phyloP scores from a whole-genome alignment of 78 protist genomes.

The Speleostelium caveatum region DNA sequence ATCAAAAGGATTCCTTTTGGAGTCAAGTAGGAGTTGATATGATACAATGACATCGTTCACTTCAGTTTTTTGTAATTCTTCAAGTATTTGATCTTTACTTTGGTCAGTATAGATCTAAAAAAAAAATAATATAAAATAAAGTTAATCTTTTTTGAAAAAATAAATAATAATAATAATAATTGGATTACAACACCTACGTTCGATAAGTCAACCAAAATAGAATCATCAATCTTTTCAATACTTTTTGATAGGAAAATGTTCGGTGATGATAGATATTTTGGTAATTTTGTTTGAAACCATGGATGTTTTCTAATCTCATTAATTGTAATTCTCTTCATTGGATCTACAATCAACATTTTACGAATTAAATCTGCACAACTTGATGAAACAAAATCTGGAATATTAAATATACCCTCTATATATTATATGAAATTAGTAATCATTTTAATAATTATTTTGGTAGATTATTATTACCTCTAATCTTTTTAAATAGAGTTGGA shows the following conservation, averaged over 20 bases:
- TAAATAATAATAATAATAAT: neutral
- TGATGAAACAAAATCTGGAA: slow-evolving; percentile 90
- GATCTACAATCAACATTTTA: slow-evolving; percentile 97
- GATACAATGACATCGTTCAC: slow-evolving; percentile 60
- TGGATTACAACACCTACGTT: slow-evolving; percentile 1
- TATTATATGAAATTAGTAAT: neutral
- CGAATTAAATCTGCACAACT: slow-evolving; percentile 91
- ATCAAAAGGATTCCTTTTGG: slow-evolving; percentile 39
- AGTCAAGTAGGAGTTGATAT: slow-evolving; percentile 62
- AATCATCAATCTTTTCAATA: slow-evolving; percentile 37
- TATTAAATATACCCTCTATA: slow-evolving; percentile 86
- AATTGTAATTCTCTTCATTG: slow-evolving; percentile 94
- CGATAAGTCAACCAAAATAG: slow-evolving; percentile 39
- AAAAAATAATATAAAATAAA: neutral
- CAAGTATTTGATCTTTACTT: slow-evolving; percentile 28
- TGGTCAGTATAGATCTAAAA: slow-evolving; percentile 14
- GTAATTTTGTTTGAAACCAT: slow-evolving; percentile 92
- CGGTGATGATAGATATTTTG: slow-evolving; percentile 85
- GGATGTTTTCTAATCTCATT: slow-evolving; percentile 91
- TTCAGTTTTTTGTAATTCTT: slow-evolving; percentile 48
- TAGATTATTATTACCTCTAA: too few relatives aligned
- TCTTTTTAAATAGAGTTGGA: slow-evolving; percentile 96
- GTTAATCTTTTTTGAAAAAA: neutral
- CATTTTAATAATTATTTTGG: neutral
- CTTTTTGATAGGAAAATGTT: slow-evolving; percentile 32